Conservation (phyloP, 2,329 filamentous ascomycete species). For the Intubia oerlemansii region DNA sequence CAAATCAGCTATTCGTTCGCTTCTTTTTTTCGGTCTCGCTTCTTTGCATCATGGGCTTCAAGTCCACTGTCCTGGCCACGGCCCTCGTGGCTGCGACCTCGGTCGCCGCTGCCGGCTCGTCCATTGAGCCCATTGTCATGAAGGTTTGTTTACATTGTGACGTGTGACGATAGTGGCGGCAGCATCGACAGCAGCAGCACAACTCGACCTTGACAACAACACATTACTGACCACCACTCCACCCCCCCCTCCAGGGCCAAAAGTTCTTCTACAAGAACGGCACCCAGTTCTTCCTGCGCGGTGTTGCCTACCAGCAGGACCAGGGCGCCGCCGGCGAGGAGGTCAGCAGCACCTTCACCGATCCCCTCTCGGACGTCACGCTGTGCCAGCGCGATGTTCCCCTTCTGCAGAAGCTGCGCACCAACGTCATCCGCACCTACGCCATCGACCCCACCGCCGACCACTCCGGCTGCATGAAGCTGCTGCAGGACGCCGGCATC, state of each 20-base stretch:
- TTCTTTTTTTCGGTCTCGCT: too few relatives aligned
- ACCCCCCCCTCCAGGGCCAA: conserved; percentile 14
- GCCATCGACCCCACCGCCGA: conserved; percentile 62
- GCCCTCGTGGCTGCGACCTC: conserved; percentile 20
- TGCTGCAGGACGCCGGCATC: conserved; percentile 69
- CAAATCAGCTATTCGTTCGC: conserved; percentile 2
- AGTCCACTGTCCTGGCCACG: conserved; percentile 17
- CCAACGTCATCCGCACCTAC: conserved; percentile 91
- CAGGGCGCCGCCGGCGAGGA: conserved; percentile 33
- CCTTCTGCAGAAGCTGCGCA: conserved; percentile 53
- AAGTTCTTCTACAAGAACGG: conserved; percentile 66
- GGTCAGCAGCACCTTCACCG: conserved; percentile 40
- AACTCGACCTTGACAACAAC: not conserved
- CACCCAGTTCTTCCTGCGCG: conserved; percentile 58
- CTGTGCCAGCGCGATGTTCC: conserved; percentile 73
- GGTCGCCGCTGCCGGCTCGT: conserved; percentile 14
- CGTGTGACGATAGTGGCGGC: too few relatives aligned
- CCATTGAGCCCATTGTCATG: conserved; percentile 39
- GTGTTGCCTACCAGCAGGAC: conserved; percentile 88
- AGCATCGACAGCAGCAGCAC: too few relatives aligned
- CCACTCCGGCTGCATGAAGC: conserved; percentile 68
- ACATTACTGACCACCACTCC: not conserved
- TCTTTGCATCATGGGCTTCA: conserved; percentile 10
- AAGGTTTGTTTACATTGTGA: conserved; percentile 28
- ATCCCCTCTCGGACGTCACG: conserved; percentile 56